phyloP scores from a whole-genome alignment of 495 filamentous ascomycete genomes.

The Oidiodendron maius region DNA sequence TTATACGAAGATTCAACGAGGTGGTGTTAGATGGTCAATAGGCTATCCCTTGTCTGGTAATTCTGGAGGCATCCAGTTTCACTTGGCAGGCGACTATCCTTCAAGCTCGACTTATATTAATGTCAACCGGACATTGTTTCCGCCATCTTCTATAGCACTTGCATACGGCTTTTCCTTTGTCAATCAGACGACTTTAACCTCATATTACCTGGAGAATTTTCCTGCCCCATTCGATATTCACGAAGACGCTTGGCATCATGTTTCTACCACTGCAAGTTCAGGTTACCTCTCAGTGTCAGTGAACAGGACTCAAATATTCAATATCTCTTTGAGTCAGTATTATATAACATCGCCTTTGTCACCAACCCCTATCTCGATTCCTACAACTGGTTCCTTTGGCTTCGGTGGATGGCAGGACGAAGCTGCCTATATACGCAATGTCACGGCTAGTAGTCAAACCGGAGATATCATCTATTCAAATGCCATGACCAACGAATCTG shows the following conservation, averaged over 20 bases:
- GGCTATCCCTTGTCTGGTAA: neutral
- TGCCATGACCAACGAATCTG: slow-evolving; percentile 15
- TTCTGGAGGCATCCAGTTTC: neutral
- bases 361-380: neutral
- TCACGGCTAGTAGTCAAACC: slow-evolving; percentile 23
- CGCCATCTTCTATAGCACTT: neutral
- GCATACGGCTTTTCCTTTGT: neutral
- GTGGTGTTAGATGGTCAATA: slow-evolving; percentile 3
- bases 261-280: neutral
- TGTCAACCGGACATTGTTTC: neutral
- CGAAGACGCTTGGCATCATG: neutral
- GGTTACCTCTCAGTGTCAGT: neutral
- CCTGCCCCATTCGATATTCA: neutral
- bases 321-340: no score
- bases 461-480: slow-evolving; percentile 26
- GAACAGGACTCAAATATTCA: neutral
- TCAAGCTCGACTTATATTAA: slow-evolving; percentile 3
- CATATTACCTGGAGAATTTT: neutral
- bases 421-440: slow-evolving; percentile 26
- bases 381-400: slow-evolving; percentile 24
- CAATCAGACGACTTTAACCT: neutral
- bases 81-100: neutral
- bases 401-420: slow-evolving; percentile 32
- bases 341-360: no score
- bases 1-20: neutral